Base-by-base conservation (phyloP, 306 rosid genomes). In the Fagus crenata region DNA sequence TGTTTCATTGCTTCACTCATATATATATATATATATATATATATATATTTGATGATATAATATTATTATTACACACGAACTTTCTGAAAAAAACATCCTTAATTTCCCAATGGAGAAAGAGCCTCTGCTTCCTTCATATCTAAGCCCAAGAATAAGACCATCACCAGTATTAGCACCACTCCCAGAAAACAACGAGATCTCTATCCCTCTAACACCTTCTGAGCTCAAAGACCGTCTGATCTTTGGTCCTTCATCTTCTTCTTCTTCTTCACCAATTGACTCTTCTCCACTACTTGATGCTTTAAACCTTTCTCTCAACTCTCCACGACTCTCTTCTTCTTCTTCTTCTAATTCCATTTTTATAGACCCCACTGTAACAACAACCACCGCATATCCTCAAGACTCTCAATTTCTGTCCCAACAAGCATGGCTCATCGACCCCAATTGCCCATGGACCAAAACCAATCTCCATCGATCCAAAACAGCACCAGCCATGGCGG, bases 401-500 rank as follows among this genome's bases (percentile, higher is more conserved):
- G 89, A 83, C 77, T 53, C 86, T 4, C 82, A 53, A 74, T 63
- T 77, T 1, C 89, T 75, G 6, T 67, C 84, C 43, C 85, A 17
- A 1, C 83, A 70, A 8, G 41, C 86, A 0, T 89, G 89, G 98
- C 92, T 89, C 32, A 13, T 84, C 42, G 97, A 95, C 73, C 95
- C 97, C 73, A 84, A 89, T 73, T 87, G 64, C 64, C 61, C 89
- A 28, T 85, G 87, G 84, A 70, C 63, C 51, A 90, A 81, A 28
- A 82, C 89, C 61, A 88, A 87, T 46, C 90, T 95, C 43, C 99
- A 91, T 12, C 92, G 99, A 67, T 92, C 97, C 67, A 91, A 86
- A 87, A 92, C 99, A 0, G 97, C 99, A 5, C 99, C 99, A 0
- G 99, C 99, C 53, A 82, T 95, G 91, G 92, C 93, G 1, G 97